These are phyloP conservation scores for Orbilia oligospora DNA, from an alignment of 2,329 filamentous ascomycete species.

Conservation along the genomic window DNA sequence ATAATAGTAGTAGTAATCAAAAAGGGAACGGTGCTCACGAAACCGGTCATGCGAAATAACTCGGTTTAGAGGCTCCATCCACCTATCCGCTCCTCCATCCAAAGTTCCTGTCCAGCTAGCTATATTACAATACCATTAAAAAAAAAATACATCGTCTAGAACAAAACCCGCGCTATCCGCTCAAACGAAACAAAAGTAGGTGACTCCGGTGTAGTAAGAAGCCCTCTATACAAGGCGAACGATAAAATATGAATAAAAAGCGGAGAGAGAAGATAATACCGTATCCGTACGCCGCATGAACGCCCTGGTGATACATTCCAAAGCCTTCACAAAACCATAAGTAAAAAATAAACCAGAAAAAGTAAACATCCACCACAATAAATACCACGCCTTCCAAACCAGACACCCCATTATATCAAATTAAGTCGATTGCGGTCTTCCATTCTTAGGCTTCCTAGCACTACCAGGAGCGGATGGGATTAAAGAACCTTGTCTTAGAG, in stretches of 20 bases:
- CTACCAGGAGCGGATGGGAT: conserved; percentile 42
- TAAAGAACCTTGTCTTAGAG: conserved; percentile 40
- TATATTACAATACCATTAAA: conserved; percentile 53
- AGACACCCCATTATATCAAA: not conserved
- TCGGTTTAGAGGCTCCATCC: conserved; percentile 29
- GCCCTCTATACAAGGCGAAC: conserved; percentile 17
- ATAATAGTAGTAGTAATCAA: not conserved
- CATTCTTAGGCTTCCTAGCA: conserved; percentile 26
- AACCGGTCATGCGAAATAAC: conserved; percentile 38
- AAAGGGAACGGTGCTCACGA: conserved; percentile 15
- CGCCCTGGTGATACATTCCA: conserved; percentile 28
- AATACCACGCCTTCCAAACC: not conserved
- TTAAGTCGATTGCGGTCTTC: conserved; percentile 24
- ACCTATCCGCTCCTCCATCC: not conserved
- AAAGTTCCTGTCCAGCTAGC: conserved; percentile 6
- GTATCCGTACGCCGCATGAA: conserved; percentile 38
- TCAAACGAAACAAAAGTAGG: not conserved
- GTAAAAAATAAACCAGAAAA: conserved; percentile 16
- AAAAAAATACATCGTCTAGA: not conserved
- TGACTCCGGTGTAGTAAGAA: conserved; percentile 6
- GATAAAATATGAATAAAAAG: conserved; percentile 14
- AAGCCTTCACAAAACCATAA: conserved; percentile 8
- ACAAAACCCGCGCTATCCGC: not conserved
- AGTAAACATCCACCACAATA: not conserved
- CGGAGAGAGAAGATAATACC: conserved; percentile 9